These are phyloP conservation scores for Isabelozyma pseudorhagii DNA, from an alignment of 805 yeast species.

Conservation along the genomic window DNA sequence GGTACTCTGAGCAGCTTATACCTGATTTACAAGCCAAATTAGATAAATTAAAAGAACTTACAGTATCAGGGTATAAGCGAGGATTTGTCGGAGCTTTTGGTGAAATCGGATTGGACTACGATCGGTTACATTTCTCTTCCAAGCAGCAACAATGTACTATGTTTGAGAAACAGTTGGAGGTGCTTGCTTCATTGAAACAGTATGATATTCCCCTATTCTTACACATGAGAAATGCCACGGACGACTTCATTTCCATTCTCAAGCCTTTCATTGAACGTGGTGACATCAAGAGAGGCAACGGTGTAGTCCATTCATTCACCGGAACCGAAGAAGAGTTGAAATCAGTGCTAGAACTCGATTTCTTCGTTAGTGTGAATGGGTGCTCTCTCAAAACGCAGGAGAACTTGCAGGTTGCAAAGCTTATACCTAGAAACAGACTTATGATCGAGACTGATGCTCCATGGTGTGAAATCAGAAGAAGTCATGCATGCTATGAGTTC, in stretches of 20 bases:
- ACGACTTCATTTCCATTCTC: constrained; percentile 68
- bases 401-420: constrained; percentile 60
- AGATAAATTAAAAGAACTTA: constrained; percentile 45
- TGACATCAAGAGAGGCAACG: constrained; percentile 42
- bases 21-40: constrained; percentile 42
- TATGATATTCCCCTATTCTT: constrained; percentile 74
- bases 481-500: constrained; percentile 70
- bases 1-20: constrained; percentile 32
- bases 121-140: constrained; percentile 74
- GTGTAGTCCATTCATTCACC: constrained; percentile 96
- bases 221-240: constrained; percentile 85
- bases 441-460: constrained; percentile 96
- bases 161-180: constrained; percentile 71
- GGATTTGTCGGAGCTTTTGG: constrained; percentile 82
- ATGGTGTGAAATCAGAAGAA: constrained; percentile 91
- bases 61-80: constrained; percentile 40
- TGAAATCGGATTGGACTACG: constrained; percentile 94
- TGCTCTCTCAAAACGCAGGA: constrained; percentile 83
- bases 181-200: constrained; percentile 41
- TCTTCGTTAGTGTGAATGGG: constrained; percentile 85
- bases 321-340: constrained; percentile 68
- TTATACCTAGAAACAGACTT: constrained; percentile 67
- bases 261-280: constrained; percentile 56
- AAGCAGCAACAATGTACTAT: constrained; percentile 62
- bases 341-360: constrained; percentile 52